These are phyloP conservation scores for Myxozyma kluyveri DNA, from an alignment of 805 yeast species.

Conservation along the genomic window DNA sequence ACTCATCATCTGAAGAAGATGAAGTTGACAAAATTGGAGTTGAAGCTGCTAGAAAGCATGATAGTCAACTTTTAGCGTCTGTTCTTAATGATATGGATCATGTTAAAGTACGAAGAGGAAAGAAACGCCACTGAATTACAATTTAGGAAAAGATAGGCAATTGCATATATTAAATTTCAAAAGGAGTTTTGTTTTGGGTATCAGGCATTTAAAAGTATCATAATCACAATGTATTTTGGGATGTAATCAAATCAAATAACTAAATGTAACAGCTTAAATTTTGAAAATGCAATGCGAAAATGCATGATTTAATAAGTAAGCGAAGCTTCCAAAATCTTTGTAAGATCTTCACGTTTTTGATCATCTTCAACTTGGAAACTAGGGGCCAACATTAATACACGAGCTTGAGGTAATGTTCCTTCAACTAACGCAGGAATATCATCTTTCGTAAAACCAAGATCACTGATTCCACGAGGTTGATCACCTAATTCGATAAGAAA, in stretches of 20 bases:
- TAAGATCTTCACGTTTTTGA: slow-evolving; percentile 34
- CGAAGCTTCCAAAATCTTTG: slow-evolving; percentile 35
- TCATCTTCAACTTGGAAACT: slow-evolving; percentile 36
- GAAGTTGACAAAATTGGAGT: slow-evolving; percentile 5
- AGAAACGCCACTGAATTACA: background rate
- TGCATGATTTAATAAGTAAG: slow-evolving; percentile 24
- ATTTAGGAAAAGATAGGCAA: too few species aligned
- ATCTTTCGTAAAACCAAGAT: slow-evolving; percentile 37
- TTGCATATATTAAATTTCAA: slow-evolving; percentile 1
- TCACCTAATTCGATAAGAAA: slow-evolving; percentile 39
- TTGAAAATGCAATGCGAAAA: too few species aligned
- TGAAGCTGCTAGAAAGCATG: slow-evolving; percentile 2
- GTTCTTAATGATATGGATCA: slow-evolving; percentile 1
- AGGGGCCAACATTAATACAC: slow-evolving; percentile 42
- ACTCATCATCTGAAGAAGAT: slow-evolving; percentile 47
- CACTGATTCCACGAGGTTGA: slow-evolving; percentile 41
- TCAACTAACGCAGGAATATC: slow-evolving; percentile 41
- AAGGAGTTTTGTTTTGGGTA: background rate
- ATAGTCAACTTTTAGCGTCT: background rate
- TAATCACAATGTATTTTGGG: background rate
- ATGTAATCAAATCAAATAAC: background rate
- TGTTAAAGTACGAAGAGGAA: slow-evolving; percentile 32
- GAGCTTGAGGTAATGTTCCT: slow-evolving; percentile 43
- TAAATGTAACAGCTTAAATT: background rate
- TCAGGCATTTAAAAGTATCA: too few species aligned